A percentile compares a stretch with the other conserved stretches of the same genome.
These are phyloP conservation scores for Eucalyptus cloeziana DNA, from an alignment of 345 rosid genomes.

Conservation along the genomic window DNA sequence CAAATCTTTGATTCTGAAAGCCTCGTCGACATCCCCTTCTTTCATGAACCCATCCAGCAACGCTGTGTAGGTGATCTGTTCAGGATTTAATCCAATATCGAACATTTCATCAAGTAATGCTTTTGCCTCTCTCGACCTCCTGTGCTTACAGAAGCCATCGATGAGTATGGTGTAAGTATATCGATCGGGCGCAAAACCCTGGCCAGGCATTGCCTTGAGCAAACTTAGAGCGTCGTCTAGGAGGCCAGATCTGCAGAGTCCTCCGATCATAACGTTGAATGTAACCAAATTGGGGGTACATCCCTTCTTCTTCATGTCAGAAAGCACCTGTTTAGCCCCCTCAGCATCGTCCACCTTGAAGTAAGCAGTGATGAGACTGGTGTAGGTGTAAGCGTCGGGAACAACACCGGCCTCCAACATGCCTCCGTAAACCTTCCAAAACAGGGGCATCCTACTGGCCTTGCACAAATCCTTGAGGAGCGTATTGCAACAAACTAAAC, in stretches of 20 bases:
- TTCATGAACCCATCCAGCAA: constrained; percentile 59
- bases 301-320: constrained; percentile 36
- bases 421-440: constrained; percentile 47
- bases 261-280: constrained; percentile 45
- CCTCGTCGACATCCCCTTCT: constrained; percentile 36
- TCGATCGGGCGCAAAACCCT: constrained; percentile 31
- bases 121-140: constrained; percentile 42
- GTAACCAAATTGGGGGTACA: constrained; percentile 26
- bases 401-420: constrained; percentile 36
- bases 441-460: constrained; percentile 30
- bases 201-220: constrained; percentile 29
- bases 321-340: constrained; percentile 24
- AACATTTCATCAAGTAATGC: constrained; percentile 45
- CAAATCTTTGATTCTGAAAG: constrained; percentile 39
- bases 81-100: constrained; percentile 31
- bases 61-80: constrained; percentile 21
- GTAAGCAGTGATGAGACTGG: constrained; percentile 47
- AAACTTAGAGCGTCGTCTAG: constrained; percentile 43
- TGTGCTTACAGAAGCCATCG: constrained; percentile 45
- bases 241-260: constrained; percentile 41
- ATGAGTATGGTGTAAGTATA: constrained; percentile 32
- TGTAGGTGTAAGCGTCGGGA: constrained; percentile 39
- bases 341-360: constrained; percentile 36
- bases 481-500: constrained; percentile 35
- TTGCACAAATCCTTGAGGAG: constrained; percentile 53